Evolutionary conservation across 1,284 basidiomycete species (phyloP).

Genomic region (Coriolopsis trogii): DNA sequence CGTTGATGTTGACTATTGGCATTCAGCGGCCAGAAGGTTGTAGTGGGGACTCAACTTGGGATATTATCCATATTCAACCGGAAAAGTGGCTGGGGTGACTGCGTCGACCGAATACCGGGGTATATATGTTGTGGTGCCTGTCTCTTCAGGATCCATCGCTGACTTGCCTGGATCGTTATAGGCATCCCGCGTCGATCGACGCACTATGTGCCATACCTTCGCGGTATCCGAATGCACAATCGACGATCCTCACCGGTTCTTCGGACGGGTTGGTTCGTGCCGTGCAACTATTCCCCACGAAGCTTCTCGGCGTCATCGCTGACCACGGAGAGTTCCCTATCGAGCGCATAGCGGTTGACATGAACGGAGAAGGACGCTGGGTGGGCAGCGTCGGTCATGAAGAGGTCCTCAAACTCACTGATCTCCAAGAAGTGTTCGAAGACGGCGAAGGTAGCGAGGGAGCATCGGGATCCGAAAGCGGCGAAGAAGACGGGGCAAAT

Average conservation of each 20-base stretch:
- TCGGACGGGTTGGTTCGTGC: constrained; percentile 92
- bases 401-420: constrained; percentile 83
- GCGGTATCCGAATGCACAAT: constrained; percentile 63
- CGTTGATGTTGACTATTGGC: background rate
- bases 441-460: constrained; percentile 42
- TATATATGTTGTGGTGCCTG: constrained; percentile 34
- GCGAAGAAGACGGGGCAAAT: constrained; percentile 34
- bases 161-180: constrained; percentile 29
- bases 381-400: constrained; percentile 95
- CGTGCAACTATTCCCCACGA: constrained; percentile 88
- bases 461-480: no score
- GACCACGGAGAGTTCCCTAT: constrained; percentile 92
- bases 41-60: constrained; percentile 90
- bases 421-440: constrained; percentile 70
- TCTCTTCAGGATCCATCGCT: background rate
- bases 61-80: constrained; percentile 92
- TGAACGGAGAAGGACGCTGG: constrained; percentile 68
- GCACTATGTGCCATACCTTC: constrained; percentile 76
- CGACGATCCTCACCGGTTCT: constrained; percentile 88
- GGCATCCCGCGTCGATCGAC: constrained; percentile 88
- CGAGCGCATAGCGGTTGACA: constrained; percentile 75
- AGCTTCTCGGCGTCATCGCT: constrained; percentile 87
- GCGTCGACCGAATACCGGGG: constrained; percentile 93
- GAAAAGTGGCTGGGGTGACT: constrained; percentile 86
- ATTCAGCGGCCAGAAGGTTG: constrained; percentile 72